Evolutionary conservation across 2,329 filamentous ascomycete species (phyloP).

Genomic region (Exophiala sp.): DNA sequence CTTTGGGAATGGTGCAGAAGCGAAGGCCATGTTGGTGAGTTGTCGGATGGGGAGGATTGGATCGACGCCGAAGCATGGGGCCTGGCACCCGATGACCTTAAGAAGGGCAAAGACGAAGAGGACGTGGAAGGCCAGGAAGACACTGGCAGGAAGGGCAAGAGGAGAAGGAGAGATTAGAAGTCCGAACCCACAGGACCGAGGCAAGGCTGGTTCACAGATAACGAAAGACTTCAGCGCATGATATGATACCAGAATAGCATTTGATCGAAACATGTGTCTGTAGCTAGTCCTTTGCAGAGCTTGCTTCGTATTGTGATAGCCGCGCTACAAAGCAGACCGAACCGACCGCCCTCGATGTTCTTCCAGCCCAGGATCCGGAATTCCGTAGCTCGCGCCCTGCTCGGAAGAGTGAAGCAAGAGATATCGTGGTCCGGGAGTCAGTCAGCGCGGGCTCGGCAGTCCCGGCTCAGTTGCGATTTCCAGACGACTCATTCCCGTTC

Average conservation of each 20-base stretch:
- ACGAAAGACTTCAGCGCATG: not conserved
- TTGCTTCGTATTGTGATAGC: not conserved
- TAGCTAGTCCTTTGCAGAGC: no score
- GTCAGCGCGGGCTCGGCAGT: no score
- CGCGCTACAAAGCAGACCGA: not conserved
- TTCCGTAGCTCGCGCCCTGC: not conserved
- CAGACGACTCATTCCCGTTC: no score
- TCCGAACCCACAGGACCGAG: not conserved
- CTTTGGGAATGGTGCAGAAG: constrained; percentile 58
- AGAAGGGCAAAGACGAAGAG: constrained; percentile 57
- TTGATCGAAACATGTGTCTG: not conserved
- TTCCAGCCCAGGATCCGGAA: not conserved
- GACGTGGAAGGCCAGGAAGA: constrained; percentile 41
- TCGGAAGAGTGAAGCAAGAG: no score
- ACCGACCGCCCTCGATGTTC: not conserved
- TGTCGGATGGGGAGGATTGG: constrained; percentile 65
- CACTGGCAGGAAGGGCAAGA: constrained; percentile 24
- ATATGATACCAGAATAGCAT: not conserved
- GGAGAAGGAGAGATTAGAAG: constrained; percentile 24
- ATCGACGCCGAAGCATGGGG: constrained; percentile 58
- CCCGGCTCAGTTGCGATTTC: no score
- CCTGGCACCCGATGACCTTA: constrained; percentile 48
- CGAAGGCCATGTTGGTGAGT: constrained; percentile 58
- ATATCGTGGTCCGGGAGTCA: no score
- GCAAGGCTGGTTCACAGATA: not conserved